Evolutionary conservation across 768 basidiomycete genomes (phyloP).

Genomic region (Tubosaeta sp.): DNA sequence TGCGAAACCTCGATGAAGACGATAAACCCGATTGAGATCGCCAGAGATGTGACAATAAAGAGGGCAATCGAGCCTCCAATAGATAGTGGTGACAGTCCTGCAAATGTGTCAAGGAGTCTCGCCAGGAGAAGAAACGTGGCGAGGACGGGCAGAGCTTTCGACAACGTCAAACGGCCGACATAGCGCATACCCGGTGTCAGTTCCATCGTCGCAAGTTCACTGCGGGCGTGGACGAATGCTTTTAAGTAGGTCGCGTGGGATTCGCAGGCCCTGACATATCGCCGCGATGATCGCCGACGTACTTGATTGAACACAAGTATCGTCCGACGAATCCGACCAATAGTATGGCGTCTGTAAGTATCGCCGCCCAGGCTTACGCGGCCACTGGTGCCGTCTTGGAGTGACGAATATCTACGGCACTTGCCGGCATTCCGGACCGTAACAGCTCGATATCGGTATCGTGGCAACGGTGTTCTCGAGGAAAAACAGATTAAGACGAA

Average conservation of each 20-base stretch:
- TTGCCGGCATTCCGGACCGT: too few relatives aligned
- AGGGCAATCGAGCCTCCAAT: slow-evolving; percentile 2
- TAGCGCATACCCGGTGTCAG: slow-evolving; percentile 24
- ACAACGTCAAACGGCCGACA: slow-evolving; percentile 12
- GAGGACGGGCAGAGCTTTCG: slow-evolving; percentile 10
- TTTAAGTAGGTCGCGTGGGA: not conserved
- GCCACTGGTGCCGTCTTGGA: too few relatives aligned
- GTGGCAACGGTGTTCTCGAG: too few relatives aligned
- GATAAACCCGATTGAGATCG: not conserved
- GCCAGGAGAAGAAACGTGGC: slow-evolving; percentile 11
- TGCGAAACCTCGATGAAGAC: slow-evolving; percentile 7
- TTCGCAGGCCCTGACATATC: not conserved
- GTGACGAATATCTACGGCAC: too few relatives aligned
- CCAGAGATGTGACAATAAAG: slow-evolving; percentile 2
- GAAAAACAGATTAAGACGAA: not conserved
- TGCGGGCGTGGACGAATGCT: not conserved
- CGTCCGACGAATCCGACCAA: not conserved
- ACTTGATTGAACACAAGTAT: too few relatives aligned
- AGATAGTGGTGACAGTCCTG: slow-evolving; percentile 11
- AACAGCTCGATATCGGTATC: too few relatives aligned
- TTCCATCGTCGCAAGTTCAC: slow-evolving; percentile 5
- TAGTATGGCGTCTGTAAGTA: too few relatives aligned
- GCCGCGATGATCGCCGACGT: too few relatives aligned
- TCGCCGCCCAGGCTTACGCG: too few relatives aligned
- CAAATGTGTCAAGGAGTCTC: slow-evolving; percentile 3